These are phyloP conservation scores for Panicum miliaceum DNA, from an alignment of 176 grass and related monocot species.

Conservation along the genomic window DNA sequence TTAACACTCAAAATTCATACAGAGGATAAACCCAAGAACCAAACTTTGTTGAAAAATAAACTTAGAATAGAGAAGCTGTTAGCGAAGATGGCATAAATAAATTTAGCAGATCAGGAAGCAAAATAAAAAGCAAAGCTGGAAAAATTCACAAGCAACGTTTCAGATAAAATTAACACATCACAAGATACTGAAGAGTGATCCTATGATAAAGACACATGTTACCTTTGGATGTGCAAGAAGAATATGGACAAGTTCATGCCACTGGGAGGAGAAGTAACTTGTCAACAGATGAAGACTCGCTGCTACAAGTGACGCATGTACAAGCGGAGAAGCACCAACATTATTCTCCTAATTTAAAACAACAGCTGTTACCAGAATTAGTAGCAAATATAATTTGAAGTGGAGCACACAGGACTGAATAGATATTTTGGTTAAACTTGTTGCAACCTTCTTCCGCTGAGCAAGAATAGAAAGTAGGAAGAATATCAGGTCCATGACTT, in stretches of 20 bases:
- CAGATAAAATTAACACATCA: not conserved
- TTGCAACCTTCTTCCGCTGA: slow-evolving; percentile 70
- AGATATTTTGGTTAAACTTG: slow-evolving; percentile 40
- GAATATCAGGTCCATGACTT: slow-evolving; percentile 93
- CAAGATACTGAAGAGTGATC: not conserved
- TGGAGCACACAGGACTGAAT: not conserved
- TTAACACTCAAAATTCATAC: not conserved
- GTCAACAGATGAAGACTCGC: slow-evolving; percentile 83
- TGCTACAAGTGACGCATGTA: slow-evolving; percentile 78
- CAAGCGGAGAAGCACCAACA: slow-evolving; percentile 60
- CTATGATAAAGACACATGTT: slow-evolving; percentile 27
- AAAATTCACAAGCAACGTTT: not conserved
- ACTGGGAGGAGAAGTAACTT: slow-evolving; percentile 81
- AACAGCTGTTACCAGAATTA: slow-evolving; percentile 49
- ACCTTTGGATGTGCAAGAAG: slow-evolving; percentile 97
- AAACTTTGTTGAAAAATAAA: not conserved
- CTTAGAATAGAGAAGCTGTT: not conserved
- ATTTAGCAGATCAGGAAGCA: not conserved
- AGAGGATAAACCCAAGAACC: not conserved
- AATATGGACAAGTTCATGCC: slow-evolving; percentile 95
- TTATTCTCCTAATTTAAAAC: slow-evolving; percentile 68
- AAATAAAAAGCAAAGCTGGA: not conserved
- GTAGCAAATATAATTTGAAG: slow-evolving; percentile 41
- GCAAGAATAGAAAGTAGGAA: slow-evolving; percentile 82
- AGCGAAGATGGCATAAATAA: not conserved